A percentile compares a stretch with the other conserved stretches of the same genome.
Conservation (phyloP, 2,329 filamentous ascomycete genomes). For the Colletotrichum magnum region DNA sequence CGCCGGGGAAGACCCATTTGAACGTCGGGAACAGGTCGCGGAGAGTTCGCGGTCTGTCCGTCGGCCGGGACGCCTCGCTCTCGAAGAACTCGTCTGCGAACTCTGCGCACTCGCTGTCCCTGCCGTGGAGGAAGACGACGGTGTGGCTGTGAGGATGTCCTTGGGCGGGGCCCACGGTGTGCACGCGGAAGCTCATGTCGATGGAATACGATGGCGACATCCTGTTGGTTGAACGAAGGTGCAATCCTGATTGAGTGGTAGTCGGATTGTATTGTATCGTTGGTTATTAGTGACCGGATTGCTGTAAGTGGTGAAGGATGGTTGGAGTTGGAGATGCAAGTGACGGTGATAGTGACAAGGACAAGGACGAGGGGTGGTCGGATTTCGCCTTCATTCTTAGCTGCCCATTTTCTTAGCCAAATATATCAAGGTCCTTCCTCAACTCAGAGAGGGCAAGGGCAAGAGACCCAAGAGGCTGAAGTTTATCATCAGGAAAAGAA, state of each 20-base stretch:
- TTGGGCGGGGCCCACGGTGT: background rate
- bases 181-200: background rate
- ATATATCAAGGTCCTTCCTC: too few species aligned
- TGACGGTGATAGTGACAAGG: too few species aligned
- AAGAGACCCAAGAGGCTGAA: too few species aligned
- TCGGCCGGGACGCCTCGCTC: conserved; percentile 46
- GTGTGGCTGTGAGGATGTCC: conserved; percentile 57
- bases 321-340: too few species aligned
- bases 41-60: conserved; percentile 42
- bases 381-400: too few species aligned
- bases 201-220: background rate
- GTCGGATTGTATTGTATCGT: too few species aligned
- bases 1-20: conserved; percentile 49
- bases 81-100: conserved; percentile 59
- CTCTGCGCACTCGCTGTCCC: conserved; percentile 55
- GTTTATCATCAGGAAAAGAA: too few species aligned
- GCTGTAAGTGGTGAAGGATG: too few species aligned
- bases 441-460: too few species aligned
- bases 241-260: background rate
- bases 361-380: too few species aligned
- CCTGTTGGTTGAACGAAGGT: background rate
- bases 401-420: too few species aligned
- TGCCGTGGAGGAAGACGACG: conserved; percentile 62
- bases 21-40: conserved; percentile 44
- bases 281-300: too few species aligned